Evolutionary conservation across 2,329 filamentous ascomycete species (phyloP).

Genomic region (Fusarium sp.): DNA sequence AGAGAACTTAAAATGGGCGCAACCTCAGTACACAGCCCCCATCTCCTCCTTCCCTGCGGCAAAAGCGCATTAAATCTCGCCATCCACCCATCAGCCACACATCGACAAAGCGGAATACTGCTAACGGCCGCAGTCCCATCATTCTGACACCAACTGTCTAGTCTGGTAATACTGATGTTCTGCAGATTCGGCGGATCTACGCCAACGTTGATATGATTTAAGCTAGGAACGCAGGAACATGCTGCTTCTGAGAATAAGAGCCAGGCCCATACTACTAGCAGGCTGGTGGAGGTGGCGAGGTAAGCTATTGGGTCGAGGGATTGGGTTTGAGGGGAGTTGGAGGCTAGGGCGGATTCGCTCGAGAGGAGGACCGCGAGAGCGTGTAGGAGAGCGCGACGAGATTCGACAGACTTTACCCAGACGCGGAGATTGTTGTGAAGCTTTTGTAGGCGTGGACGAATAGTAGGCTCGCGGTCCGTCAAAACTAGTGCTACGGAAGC

Average conservation of each 20-base stretch:
- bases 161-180: conserved; percentile 20
- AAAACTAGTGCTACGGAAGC: conserved; percentile 18
- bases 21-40: conserved; percentile 39
- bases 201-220: conserved; percentile 42
- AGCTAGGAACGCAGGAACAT: conserved; percentile 45
- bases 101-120: conserved; percentile 48
- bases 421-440: conserved; percentile 36
- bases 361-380: conserved; percentile 49
- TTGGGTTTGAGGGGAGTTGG: conserved; percentile 24
- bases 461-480: conserved; percentile 19
- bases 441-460: conserved; percentile 35
- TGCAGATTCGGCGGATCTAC: conserved; percentile 41
- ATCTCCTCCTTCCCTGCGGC: conserved; percentile 31
- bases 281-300: conserved; percentile 48
- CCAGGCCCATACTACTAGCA: conserved; percentile 53
- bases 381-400: conserved; percentile 50
- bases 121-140: conserved; percentile 44
- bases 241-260: conserved; percentile 44
- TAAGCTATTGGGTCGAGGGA: conserved; percentile 51
- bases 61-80: conserved; percentile 39
- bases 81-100: conserved; percentile 45
- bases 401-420: conserved; percentile 47
- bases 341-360: conserved; percentile 40
- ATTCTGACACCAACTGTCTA: conserved; percentile 47
- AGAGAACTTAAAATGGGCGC: conserved; percentile 36